Base-by-base conservation (phyloP, 2,329 filamentous ascomycete species). In the Nemania diffusa region DNA sequence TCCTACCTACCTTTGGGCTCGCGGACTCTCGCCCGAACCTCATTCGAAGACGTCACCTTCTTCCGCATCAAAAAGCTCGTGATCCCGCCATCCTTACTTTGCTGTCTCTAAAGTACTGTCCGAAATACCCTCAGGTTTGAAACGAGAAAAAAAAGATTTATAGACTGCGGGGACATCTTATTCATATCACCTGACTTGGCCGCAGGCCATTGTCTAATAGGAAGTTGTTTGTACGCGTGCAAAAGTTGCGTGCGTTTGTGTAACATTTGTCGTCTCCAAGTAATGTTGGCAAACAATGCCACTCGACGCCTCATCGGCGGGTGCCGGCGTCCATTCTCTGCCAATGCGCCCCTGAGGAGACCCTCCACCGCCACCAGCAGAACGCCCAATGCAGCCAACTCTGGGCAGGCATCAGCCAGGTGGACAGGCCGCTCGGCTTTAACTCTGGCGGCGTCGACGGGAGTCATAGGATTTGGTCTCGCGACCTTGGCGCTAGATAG, bases 401-500 rank as follows among this genome's bases (percentile, higher is more conserved):
- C 58, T 7, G 60, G 58, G 27, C 69, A 62, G n/a, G 59, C 61
- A 37, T 70, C 34, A 13, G 9, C 34, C 9, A 68, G 48, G 65
- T 78, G 77, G 77, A 73, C 72, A n/a, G 71, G 74, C n/a, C 71
- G 72, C 48, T 77, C 76, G 8, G 75, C 75, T 17, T 62, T 76
- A 32, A 71, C 74, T 15, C 55, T 78, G n/a, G 69, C 76, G 32
- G 76, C 75, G 40, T 71, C 74, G 3, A 73, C 77, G 20, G 75
- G 75, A n/a, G n/a, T 70, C 5, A 27, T 78, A 26, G 76, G 77
- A 2, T 78, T 76, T 56, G 75, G 73, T 7, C 62, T 78, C 27
- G 76, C 77, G 26, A 62, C 72, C 6, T 66, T 73, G 9, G 68
- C 72, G 11, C 64, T 77, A n/a, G 66, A 73, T 57, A 60, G 68